Conservation (phyloP, 495 filamentous ascomycete genomes). For the Trichoderma orchidacearum region DNA sequence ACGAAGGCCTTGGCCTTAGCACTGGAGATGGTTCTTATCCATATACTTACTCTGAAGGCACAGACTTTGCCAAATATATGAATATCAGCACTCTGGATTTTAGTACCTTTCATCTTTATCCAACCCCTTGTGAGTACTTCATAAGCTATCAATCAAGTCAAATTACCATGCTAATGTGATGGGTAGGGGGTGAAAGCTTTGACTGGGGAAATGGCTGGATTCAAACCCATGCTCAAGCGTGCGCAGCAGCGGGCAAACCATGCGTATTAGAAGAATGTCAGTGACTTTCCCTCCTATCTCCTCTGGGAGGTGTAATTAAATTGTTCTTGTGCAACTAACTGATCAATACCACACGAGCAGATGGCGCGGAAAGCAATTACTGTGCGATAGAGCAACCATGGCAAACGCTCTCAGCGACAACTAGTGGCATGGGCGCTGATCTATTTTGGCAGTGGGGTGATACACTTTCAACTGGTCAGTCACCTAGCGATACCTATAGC, state of each 20-base stretch:
- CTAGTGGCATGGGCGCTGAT: slow-evolving; percentile 36
- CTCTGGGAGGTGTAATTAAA: not conserved
- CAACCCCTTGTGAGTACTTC: slow-evolving; percentile 23
- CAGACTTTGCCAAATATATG: slow-evolving; percentile 45
- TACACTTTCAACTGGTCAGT: slow-evolving; percentile 32
- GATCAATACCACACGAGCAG: slow-evolving; percentile 6
- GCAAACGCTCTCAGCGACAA: slow-evolving; percentile 37
- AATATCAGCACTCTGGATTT: slow-evolving; percentile 40
- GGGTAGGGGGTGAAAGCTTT: slow-evolving; percentile 22
- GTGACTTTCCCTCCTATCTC: not conserved
- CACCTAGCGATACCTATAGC: slow-evolving; percentile 41
- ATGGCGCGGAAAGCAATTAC: slow-evolving; percentile 31
- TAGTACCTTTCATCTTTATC: slow-evolving; percentile 52
- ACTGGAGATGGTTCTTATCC: slow-evolving; percentile 34
- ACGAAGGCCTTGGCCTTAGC: slow-evolving; percentile 35
- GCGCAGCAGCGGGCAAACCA: slow-evolving; percentile 41
- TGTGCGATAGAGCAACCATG: slow-evolving; percentile 32
- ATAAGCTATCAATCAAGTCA: too few species aligned
- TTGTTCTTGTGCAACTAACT: slow-evolving; percentile 3
- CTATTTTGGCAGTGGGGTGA: slow-evolving; percentile 56
- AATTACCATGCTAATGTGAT: not conserved
- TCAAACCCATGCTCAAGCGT: slow-evolving; percentile 39
- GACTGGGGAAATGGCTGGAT: slow-evolving; percentile 42
- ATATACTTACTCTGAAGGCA: slow-evolving; percentile 40
- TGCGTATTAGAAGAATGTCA: slow-evolving; percentile 48